Base-by-base conservation (phyloP, 164 flowering plant species). In the Aristolochia californica region DNA sequence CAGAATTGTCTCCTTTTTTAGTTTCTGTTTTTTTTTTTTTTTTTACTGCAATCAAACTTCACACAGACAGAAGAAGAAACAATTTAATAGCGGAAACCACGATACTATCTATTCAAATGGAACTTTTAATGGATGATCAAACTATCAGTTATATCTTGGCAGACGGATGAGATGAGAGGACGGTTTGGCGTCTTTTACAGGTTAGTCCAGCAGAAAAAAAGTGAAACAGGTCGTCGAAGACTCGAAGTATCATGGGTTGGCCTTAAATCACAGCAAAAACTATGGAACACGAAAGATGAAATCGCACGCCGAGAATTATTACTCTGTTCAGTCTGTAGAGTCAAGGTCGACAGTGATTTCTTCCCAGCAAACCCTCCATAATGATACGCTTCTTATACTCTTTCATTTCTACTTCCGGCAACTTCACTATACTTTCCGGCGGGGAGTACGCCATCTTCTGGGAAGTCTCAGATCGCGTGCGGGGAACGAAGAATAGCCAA, bases 311-410 rank as follows among this genome's bases (percentile, higher is more conserved):
- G 24, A 52, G 24, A 52, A 20, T 52, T 52, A 52, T 52, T 16
- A 52, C 30, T 25, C 22, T 10, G 15, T 51, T 51, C 25, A 45
- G 49, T 16, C 49, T 18, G 5, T 16, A n/a, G 49, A 28, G 34
- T 55, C 45, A 56, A 56, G 23, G 28, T 13, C 48, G 5, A 2
- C 15, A 26, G 58, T 20, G 48, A 25, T 40, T 56, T 45, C 58
- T 56, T 21, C 43, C 47, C 47, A 56, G 20, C 24, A 56, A 25
- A 45, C 51, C 60, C 20, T 57, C 50, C 60, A 57, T n/a, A n/a
- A n/a, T 25, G 14, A 45, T 25, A 44, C 38, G 18, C 60, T 57
- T 57, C 52, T 45, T 44, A 5, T 59, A 5, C 53, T 59, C 26
- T 14, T 30, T 40, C 40, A 18, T n/a, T 25, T 38, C 48, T 1